Conservation (phyloP, 2,329 filamentous ascomycete species). For the Pyrenophora graminea region DNA sequence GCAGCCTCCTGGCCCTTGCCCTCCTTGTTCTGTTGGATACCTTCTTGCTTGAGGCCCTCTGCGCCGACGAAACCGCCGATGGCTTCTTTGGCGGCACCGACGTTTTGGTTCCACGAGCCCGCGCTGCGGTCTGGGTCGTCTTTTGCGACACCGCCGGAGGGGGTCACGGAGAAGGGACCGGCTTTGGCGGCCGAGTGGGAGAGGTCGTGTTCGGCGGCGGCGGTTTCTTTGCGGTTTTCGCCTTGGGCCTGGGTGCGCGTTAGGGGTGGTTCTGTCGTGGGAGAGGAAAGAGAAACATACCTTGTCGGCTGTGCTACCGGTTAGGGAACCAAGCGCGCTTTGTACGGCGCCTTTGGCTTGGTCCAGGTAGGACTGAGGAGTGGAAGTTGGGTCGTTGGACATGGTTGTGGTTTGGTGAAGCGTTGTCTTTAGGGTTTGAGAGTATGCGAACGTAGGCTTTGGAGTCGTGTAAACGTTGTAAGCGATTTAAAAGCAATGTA, state of each 20-base stretch:
- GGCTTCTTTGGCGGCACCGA: slow-evolving; percentile 83
- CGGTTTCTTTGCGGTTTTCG: slow-evolving; percentile 67
- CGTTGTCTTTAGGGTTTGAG: slow-evolving; percentile 5
- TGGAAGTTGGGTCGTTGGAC: slow-evolving; percentile 65
- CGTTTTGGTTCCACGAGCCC: slow-evolving; percentile 84
- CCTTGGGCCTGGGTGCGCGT: slow-evolving; percentile 57
- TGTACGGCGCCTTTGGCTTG: slow-evolving; percentile 73
- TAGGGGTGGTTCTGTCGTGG: background rate
- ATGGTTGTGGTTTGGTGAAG: slow-evolving; percentile 40
- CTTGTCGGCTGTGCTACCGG: slow-evolving; percentile 72
- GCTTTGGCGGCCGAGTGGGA: slow-evolving; percentile 76
- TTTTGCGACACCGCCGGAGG: slow-evolving; percentile 69
- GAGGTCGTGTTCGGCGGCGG: slow-evolving; percentile 68
- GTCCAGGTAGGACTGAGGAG: slow-evolving; percentile 70
- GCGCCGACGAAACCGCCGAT: slow-evolving; percentile 76
- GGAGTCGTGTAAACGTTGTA: no score
- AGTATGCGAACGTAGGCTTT: no score
- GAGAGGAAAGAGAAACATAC: slow-evolving; percentile 38
- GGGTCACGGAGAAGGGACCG: slow-evolving; percentile 71
- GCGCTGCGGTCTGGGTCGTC: slow-evolving; percentile 73
- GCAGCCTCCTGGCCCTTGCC: slow-evolving; percentile 82
- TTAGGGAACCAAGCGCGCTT: slow-evolving; percentile 71
- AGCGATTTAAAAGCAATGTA: no score
- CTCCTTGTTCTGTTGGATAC: slow-evolving; percentile 75
- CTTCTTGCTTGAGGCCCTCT: slow-evolving; percentile 73